A percentile compares a stretch with the other conserved stretches of the same genome.
These are phyloP conservation scores for Macrophomina tecta DNA, from an alignment of 2,329 filamentous ascomycete genomes.

Conservation along the genomic window DNA sequence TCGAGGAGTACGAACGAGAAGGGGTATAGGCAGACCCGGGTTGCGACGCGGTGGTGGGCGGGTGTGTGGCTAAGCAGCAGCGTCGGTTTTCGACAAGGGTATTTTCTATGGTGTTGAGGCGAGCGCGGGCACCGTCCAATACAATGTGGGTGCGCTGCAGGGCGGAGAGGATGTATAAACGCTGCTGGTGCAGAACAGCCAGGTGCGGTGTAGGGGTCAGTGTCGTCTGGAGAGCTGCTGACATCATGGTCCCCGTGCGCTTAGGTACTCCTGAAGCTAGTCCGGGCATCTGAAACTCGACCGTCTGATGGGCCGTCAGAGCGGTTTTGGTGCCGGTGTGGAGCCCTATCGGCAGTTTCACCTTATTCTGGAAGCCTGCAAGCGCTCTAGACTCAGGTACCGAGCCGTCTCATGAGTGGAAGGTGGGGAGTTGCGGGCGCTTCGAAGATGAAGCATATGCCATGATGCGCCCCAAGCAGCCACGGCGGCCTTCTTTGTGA, in stretches of 20 bases:
- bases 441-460: constrained; percentile 1
- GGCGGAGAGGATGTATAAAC: constrained; percentile 25
- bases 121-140: constrained; percentile 18
- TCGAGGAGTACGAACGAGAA: not conserved
- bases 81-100: not conserved
- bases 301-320: constrained; percentile 12
- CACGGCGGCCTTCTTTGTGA: constrained; percentile 1
- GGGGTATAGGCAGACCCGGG: not conserved
- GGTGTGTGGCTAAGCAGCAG: not conserved
- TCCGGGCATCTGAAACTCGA: constrained; percentile 21
- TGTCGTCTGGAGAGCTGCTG: constrained; percentile 22
- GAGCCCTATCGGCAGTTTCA: constrained; percentile 20
- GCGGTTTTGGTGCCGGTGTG: constrained; percentile 10
- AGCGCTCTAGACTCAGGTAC: constrained; percentile 6
- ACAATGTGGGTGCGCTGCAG: constrained; percentile 19
- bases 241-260: constrained; percentile 26
- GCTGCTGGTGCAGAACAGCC: constrained; percentile 23
- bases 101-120: constrained; percentile 11
- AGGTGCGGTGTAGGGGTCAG: constrained; percentile 23
- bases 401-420: constrained; percentile 2
- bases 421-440: constrained; percentile 4
- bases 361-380: constrained; percentile 21
- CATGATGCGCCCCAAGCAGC: not conserved
- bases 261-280: constrained; percentile 17
- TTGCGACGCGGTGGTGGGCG: not conserved